phyloP scores from a whole-genome alignment of 2,329 filamentous ascomycete genomes.

The Microdochium trichocladiopsis region DNA sequence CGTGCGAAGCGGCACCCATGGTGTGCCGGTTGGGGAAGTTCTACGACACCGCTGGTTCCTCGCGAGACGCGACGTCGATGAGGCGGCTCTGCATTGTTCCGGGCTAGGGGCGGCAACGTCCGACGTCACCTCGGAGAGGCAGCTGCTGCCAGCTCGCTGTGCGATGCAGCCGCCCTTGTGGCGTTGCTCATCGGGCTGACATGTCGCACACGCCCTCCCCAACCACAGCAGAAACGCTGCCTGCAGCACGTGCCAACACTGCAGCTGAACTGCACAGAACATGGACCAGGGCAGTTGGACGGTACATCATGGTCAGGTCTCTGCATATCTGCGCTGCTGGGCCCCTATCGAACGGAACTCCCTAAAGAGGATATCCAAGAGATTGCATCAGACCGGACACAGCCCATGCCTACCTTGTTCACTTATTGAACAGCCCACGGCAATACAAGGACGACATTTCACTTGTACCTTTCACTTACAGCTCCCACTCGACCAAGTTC shows the following conservation, averaged over 20 bases:
- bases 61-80: neutral
- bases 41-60: neutral
- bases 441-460: neutral
- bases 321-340: neutral
- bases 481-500: neutral
- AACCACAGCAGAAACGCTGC: neutral
- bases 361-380: neutral
- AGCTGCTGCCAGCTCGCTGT: neutral
- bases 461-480: neutral
- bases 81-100: neutral
- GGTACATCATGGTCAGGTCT: neutral
- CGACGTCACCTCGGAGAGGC: neutral
- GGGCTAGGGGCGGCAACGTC: neutral
- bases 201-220: neutral
- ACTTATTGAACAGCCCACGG: neutral
- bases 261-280: neutral
- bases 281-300: neutral
- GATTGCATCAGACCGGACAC: neutral
- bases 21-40: neutral
- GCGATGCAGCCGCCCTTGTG: neutral
- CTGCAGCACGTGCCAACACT: neutral
- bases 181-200: neutral
- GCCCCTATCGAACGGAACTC: neutral
- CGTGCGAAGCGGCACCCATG: neutral
- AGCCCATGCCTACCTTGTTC: neutral